Base-by-base conservation (phyloP, 1,284 basidiomycete genomes). In the Thecaphora frezii region DNA sequence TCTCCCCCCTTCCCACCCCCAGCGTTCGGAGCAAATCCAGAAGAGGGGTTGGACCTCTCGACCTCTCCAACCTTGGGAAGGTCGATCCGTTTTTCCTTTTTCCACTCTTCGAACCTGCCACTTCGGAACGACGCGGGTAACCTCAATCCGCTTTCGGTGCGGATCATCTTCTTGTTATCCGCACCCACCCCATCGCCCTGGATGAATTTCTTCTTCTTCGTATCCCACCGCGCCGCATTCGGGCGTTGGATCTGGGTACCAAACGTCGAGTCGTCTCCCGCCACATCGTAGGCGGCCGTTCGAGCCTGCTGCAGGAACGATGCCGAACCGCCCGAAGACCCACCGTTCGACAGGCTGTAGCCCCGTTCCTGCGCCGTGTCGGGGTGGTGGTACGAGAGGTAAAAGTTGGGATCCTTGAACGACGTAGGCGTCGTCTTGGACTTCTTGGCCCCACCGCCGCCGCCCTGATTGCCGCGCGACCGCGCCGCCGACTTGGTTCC, bases 61-160 rank as follows among this genome's bases (percentile, higher is more conserved):
- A 81, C 82, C 77, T 97, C 92, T 16, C 93, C 93, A 12, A 90
- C 85, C 58, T 85, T 86, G 1, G 92, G 93, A 42, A 97, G 79
- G 61, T 83, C 84, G 9, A 86, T 80, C 30, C 85, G 86, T 52
- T 83, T 86, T 80, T 89, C 90, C 60, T 85, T 84, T 80, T 89
- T 90, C 96, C 96, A 99, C 76, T 94, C 91, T 50, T 96, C 91
- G 78, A 90, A 99, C 4, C 91, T 86, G 4, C 96, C 96, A 62
- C 88, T 91, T 53, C 90, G 88, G 82, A 93, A 99, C 8, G 87
- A 88, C 0, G 93, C 93, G 1, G 96, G 96, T n/a, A 99, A 83
- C 45, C 89, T 86, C 16, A 88, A 86, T 1, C 96, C 96, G 64
- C 88, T 92, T 80, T 99, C 96, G 1, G 92, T 93, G 64, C 86